Evolutionary conservation across 176 grass and related monocot species (phyloP).

Genomic region (Avena atlantica): DNA sequence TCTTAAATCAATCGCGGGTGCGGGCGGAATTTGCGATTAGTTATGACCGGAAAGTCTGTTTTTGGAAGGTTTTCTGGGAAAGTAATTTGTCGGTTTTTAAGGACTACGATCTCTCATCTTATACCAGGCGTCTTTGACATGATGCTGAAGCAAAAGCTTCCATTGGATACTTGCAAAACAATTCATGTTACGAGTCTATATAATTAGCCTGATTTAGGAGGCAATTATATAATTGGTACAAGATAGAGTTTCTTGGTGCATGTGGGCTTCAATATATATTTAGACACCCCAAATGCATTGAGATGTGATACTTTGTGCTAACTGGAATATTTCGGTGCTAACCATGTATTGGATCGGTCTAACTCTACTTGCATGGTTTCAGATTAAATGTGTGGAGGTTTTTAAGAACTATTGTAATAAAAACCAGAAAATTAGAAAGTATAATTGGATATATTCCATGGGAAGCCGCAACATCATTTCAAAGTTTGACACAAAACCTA

Average conservation of each 20-base stretch:
- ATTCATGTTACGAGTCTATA: too few relatives aligned
- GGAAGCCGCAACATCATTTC: slow-evolving; percentile 52
- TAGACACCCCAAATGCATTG: not conserved
- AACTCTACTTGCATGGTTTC: not conserved
- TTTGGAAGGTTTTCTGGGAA: too few relatives aligned
- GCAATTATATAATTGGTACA: not conserved
- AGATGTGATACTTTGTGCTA: not conserved
- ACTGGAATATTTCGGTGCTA: not conserved
- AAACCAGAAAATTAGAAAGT: slow-evolving; percentile 47
- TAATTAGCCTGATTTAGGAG: not conserved
- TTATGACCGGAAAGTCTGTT: too few relatives aligned
- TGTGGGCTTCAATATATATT: not conserved
- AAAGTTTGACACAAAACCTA: slow-evolving; percentile 53
- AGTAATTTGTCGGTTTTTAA: too few relatives aligned
- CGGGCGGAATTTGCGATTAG: too few relatives aligned
- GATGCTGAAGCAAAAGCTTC: too few relatives aligned
- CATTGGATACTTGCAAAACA: too few relatives aligned
- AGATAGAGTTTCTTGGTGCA: not conserved
- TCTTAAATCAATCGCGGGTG: too few relatives aligned
- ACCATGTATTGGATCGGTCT: not conserved
- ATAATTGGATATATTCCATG: slow-evolving; percentile 67
- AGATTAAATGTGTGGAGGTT: slow-evolving; percentile 66
- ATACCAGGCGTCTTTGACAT: too few relatives aligned
- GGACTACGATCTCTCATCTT: too few relatives aligned
- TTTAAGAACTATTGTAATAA: slow-evolving; percentile 58